Conservation (phyloP, 108 stramenopile genomes). For the Pseudonitzschia pungens region DNA sequence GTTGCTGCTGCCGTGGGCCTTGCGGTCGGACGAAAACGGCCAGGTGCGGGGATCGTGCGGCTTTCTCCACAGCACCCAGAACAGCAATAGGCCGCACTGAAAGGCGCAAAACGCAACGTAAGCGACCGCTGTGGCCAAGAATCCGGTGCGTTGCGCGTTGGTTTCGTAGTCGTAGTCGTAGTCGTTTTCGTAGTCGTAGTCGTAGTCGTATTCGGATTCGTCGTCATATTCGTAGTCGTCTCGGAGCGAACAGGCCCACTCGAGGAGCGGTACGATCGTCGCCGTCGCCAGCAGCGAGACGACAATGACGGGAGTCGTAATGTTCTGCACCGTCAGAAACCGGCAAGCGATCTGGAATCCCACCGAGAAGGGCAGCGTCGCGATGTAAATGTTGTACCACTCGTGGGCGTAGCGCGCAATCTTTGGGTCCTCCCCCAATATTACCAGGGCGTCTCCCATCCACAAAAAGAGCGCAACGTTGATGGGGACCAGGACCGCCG, state of each 20-base stretch:
- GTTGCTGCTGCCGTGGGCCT: too few species aligned
- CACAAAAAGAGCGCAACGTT: constrained; percentile 28
- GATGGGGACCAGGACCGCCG: constrained; percentile 26
- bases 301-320: constrained; percentile 37
- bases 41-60: constrained; percentile 39
- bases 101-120: constrained; percentile 30
- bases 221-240: too few species aligned
- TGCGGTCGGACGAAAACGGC: constrained; percentile 26
- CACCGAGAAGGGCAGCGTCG: constrained; percentile 34
- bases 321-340: constrained; percentile 42
- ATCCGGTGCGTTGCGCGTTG: constrained; percentile 22
- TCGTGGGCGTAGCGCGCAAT: constrained; percentile 26
- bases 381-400: constrained; percentile 46
- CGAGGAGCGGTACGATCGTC: constrained; percentile 27
- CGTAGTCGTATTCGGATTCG: too few species aligned
- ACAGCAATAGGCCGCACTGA: constrained; percentile 25
- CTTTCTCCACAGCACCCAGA: constrained; percentile 15
- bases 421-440: constrained; percentile 35
- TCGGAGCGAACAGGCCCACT: too few species aligned
- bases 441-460: constrained; percentile 27
- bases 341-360: constrained; percentile 30
- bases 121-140: constrained; percentile 40
- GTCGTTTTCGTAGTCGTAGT: too few species aligned
- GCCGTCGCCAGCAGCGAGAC: constrained; percentile 17
- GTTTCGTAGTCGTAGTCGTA: too few species aligned